Evolutionary conservation across 202 grass and related monocot genomes (phyloP).

Genomic region (Alloteropsis angusta): DNA sequence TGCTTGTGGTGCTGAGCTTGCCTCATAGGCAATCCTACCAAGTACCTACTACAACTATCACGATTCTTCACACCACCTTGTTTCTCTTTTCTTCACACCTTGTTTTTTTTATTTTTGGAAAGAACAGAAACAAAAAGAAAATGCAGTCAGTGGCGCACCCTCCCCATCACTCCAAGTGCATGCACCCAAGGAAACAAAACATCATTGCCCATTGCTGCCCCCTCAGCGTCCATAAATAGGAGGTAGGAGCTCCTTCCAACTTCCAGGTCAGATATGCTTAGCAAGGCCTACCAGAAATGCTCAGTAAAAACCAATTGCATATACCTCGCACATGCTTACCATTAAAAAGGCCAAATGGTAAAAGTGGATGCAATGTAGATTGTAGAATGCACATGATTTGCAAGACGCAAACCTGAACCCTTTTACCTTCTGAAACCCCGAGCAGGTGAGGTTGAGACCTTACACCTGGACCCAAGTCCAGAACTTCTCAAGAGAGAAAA

Average conservation of each 20-base stretch:
- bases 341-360: background rate
- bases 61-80: background rate
- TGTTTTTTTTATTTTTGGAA: background rate
- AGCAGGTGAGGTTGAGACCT: background rate
- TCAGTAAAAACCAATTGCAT: background rate
- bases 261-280: background rate
- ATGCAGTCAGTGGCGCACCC: background rate
- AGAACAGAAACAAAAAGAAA: background rate
- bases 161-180: background rate
- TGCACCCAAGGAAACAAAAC: background rate
- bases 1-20: background rate
- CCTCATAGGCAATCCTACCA: background rate
- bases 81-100: background rate
- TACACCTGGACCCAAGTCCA: constrained; percentile 9
- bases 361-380: background rate
- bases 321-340: background rate
- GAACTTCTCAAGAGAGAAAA: background rate
- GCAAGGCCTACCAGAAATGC: background rate
- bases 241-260: background rate
- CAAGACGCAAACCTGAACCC: background rate
- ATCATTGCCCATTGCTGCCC: background rate
- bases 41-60: background rate
- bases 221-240: background rate
- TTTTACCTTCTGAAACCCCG: background rate
- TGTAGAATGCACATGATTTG: background rate